Conservation (phyloP, 2,329 filamentous ascomycete genomes). For the Metarhizium rileyi region DNA sequence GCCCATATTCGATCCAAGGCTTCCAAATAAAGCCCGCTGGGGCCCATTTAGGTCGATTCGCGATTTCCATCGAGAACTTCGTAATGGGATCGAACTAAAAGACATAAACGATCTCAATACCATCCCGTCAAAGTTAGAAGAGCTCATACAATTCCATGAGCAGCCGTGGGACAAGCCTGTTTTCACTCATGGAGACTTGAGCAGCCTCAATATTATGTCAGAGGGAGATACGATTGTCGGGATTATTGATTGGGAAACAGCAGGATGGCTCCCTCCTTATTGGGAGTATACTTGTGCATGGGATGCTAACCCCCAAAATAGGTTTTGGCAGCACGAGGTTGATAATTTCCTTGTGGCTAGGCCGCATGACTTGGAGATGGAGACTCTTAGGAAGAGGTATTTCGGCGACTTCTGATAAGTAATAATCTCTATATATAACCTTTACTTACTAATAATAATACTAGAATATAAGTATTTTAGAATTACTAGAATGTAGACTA, state of each 20-base stretch:
- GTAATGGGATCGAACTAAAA: conserved; percentile 11
- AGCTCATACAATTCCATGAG: conserved; percentile 26
- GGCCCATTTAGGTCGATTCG: background rate
- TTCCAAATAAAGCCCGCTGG: background rate
- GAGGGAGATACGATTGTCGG: conserved; percentile 31
- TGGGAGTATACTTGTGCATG: conserved; percentile 22
- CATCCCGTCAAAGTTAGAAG: conserved; percentile 16
- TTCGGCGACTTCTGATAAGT: conserved; percentile 8
- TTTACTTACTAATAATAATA: too few species aligned
- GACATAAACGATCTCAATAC: too few species aligned
- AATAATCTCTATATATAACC: too few species aligned
- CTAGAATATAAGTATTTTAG: too few species aligned
- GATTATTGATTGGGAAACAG: conserved; percentile 28
- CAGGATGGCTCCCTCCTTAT: conserved; percentile 24
- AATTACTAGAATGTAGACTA: too few species aligned
- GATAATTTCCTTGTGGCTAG: conserved; percentile 10
- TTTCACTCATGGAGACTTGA: conserved; percentile 38
- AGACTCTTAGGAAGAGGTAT: conserved; percentile 10
- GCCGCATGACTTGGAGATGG: conserved; percentile 12
- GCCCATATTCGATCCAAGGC: background rate
- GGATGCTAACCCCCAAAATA: conserved; percentile 11
- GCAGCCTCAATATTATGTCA: conserved; percentile 32
- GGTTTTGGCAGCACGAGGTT: conserved; percentile 13
- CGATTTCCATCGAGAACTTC: conserved; percentile 13
- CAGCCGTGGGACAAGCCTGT: conserved; percentile 22